Evolutionary conservation across 108 stramenopile species (phyloP).

Genomic region (Skeletonema tropicum): DNA sequence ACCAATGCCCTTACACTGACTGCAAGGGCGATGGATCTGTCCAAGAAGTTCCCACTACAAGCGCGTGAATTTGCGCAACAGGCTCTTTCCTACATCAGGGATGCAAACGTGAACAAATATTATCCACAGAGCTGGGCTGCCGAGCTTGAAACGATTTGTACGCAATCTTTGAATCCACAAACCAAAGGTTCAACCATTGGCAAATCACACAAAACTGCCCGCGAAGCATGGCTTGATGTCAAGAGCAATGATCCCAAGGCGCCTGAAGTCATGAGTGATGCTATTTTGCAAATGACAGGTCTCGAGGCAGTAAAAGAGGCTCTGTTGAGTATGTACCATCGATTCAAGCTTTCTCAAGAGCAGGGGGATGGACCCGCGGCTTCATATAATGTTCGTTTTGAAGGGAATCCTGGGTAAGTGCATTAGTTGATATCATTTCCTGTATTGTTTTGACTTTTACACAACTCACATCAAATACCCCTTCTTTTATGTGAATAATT

Average conservation of each 20-base stretch:
- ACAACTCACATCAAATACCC: not conserved
- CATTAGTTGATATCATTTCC: not conserved
- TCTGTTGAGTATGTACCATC: slow-evolving; percentile 69
- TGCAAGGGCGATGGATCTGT: slow-evolving; percentile 14
- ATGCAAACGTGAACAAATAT: not conserved
- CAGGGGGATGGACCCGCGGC: slow-evolving; percentile 24
- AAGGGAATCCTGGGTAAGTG: slow-evolving; percentile 66
- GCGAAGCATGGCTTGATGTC: slow-evolving; percentile 11
- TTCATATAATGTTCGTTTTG: slow-evolving; percentile 62
- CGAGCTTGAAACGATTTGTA: slow-evolving; percentile 4
- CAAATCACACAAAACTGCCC: not conserved
- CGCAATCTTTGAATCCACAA: not conserved
- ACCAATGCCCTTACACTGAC: slow-evolving; percentile 7
- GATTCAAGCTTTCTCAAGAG: slow-evolving; percentile 42
- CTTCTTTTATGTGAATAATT: not conserved
- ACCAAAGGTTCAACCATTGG: not conserved
- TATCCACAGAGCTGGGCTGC: not conserved
- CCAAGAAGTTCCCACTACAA: slow-evolving; percentile 12
- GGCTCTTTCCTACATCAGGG: not conserved
- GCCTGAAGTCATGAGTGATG: slow-evolving; percentile 12
- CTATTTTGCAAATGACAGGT: slow-evolving; percentile 54
- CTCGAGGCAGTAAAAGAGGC: slow-evolving; percentile 74
- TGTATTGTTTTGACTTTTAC: too few relatives aligned
- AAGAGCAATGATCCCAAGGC: slow-evolving; percentile 7
- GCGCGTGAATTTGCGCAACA: slow-evolving; percentile 12